phyloP scores from a whole-genome alignment of 495 filamentous ascomycete genomes.

The Hyaloscypha finlandica region DNA sequence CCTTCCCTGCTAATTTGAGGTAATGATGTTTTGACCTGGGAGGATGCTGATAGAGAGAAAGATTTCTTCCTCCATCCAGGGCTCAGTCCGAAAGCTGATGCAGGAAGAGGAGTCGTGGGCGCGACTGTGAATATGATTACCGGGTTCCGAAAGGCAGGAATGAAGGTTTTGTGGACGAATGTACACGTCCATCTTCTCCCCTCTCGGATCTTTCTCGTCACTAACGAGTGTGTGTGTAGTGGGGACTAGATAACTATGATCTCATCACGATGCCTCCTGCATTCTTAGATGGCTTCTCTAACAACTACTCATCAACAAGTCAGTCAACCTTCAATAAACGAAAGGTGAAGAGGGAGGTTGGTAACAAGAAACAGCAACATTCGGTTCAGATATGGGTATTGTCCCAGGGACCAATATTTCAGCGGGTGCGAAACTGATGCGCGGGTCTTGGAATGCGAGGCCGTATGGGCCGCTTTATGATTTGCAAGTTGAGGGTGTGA shows the following conservation, averaged over 20 bases:
- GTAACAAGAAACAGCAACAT: conserved; percentile 18
- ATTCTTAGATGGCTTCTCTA: conserved; percentile 37
- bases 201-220: neutral
- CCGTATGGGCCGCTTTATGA: conserved; percentile 23
- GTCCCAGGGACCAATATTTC: conserved; percentile 35
- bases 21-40: too few relatives aligned
- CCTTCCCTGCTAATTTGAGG: neutral
- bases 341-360: neutral
- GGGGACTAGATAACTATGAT: conserved; percentile 40
- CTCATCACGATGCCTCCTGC: conserved; percentile 39
- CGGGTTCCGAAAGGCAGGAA: conserved; percentile 8
- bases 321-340: neutral
- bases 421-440: conserved; percentile 35
- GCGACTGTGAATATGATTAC: conserved; percentile 21
- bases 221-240: conserved; percentile 4
- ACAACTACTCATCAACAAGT: conserved; percentile 19
- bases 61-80: conserved; percentile 19
- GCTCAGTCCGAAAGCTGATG: conserved; percentile 10
- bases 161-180: conserved; percentile 21
- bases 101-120: conserved; percentile 9
- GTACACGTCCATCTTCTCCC: neutral
- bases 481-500: conserved; percentile 15
- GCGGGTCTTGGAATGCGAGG: conserved; percentile 40
- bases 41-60: neutral
- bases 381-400: conserved; percentile 38